Conservation (phyloP, 2,329 filamentous ascomycete genomes). For the Ambrosiella beaveri region DNA sequence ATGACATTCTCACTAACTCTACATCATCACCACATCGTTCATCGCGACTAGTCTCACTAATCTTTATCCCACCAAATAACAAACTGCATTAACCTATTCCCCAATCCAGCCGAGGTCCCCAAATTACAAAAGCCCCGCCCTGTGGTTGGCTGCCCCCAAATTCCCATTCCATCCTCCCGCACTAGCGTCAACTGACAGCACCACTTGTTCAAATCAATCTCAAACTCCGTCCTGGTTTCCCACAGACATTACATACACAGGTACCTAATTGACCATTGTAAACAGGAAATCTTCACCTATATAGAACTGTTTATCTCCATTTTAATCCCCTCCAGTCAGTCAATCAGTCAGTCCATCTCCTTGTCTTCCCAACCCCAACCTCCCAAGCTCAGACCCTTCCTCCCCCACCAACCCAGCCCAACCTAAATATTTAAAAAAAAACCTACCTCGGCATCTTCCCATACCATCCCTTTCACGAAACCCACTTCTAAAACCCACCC, state of each 20-base stretch:
- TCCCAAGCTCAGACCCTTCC: background rate
- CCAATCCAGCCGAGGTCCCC: constrained; percentile 12
- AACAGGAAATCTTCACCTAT: background rate
- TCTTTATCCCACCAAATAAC: no score
- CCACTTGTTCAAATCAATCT: background rate
- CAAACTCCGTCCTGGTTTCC: background rate
- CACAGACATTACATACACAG: no score
- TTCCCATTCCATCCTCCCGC: background rate
- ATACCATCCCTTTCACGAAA: background rate
- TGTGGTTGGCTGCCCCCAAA: constrained; percentile 6
- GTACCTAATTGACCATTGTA: background rate
- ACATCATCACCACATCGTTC: background rate
- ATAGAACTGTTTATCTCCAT: background rate
- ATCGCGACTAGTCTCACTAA: no score
- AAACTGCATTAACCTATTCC: no score
- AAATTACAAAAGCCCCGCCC: constrained; percentile 2
- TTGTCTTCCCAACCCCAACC: background rate
- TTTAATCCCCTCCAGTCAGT: background rate
- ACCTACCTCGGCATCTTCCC: background rate
- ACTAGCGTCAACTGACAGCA: background rate
- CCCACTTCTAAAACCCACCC: background rate
- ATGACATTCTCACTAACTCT: no score
- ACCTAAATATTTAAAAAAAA: no score
- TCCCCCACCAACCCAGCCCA: background rate
- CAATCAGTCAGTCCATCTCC: background rate